phyloP scores from a whole-genome alignment of 805 yeast species.

The Teunomyces stri region DNA sequence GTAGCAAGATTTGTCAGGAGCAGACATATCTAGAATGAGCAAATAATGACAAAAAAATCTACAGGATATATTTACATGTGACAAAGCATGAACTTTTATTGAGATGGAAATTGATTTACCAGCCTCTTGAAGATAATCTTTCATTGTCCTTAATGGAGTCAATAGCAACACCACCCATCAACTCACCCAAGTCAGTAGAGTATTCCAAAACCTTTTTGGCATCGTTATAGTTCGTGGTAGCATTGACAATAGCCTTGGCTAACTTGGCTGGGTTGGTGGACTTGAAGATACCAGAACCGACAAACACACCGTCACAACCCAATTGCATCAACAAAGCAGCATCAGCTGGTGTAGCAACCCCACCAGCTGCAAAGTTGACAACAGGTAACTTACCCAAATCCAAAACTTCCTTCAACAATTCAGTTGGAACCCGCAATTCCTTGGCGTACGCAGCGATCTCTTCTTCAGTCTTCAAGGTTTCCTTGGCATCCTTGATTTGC shows the following conservation, averaged over 20 bases:
- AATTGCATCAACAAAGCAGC: conserved; percentile 81
- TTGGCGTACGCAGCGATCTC: conserved; percentile 52
- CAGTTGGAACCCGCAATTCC: conserved; percentile 57
- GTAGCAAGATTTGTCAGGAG: too few species aligned
- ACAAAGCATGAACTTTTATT: neutral
- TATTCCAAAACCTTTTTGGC: conserved; percentile 58
- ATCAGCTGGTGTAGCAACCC: conserved; percentile 85
- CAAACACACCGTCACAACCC: conserved; percentile 79
- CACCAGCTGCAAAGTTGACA: conserved; percentile 86
- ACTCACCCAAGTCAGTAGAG: conserved; percentile 69
- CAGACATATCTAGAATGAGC: too few species aligned
- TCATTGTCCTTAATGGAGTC: conserved; percentile 47
- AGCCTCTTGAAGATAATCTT: conserved; percentile 51
- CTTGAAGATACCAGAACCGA: conserved; percentile 77
- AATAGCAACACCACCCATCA: conserved; percentile 72
- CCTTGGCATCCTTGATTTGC: conserved; percentile 50
- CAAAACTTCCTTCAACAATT: conserved; percentile 48
- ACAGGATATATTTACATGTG: neutral
- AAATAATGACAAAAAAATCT: too few species aligned
- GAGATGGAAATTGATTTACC: conserved; percentile 30
- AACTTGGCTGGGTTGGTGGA: conserved; percentile 68
- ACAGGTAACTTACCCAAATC: conserved; percentile 62
- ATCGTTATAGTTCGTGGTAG: conserved; percentile 68
- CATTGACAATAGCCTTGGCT: conserved; percentile 77
- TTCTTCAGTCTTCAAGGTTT: conserved; percentile 35